phyloP scores from a whole-genome alignment of 2,329 filamentous ascomycete species.

The Colletotrichum kahawae region DNA sequence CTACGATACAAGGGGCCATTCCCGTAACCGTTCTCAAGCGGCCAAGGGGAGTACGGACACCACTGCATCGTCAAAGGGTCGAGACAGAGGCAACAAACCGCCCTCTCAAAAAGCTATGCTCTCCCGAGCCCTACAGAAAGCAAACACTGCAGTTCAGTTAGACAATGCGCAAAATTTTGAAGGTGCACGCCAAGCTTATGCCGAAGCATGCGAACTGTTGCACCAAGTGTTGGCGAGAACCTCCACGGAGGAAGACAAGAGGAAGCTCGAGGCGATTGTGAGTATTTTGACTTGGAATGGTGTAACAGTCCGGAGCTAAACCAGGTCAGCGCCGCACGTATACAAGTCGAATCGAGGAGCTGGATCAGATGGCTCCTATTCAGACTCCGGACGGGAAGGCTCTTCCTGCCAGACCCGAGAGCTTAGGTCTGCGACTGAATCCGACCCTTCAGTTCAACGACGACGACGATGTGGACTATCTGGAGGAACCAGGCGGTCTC shows the following conservation, averaged over 20 bases:
- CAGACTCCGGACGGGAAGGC: slow-evolving; percentile 68
- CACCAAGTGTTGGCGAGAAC: slow-evolving; percentile 88
- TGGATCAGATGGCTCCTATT: slow-evolving; percentile 72
- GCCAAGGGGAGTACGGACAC: slow-evolving; percentile 51
- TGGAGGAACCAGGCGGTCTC: slow-evolving; percentile 49
- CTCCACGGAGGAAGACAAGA: slow-evolving; percentile 82
- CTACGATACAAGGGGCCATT: slow-evolving; percentile 39
- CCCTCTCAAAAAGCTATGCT: slow-evolving; percentile 93
- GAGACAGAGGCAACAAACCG: slow-evolving; percentile 42
- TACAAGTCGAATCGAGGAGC: slow-evolving; percentile 84
- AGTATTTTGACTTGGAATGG: slow-evolving; percentile 42
- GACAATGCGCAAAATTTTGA: slow-evolving; percentile 97
- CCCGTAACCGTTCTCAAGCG: slow-evolving; percentile 49
- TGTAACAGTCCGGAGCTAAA: not conserved
- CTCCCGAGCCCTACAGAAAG: slow-evolving; percentile 92
- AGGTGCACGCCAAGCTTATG: slow-evolving; percentile 87
- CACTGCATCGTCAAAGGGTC: slow-evolving; percentile 37
- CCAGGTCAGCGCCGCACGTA: slow-evolving; percentile 79
- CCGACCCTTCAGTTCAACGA: slow-evolving; percentile 31
- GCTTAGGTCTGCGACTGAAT: slow-evolving; percentile 53
- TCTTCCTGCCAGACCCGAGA: slow-evolving; percentile 73
- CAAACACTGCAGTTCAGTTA: slow-evolving; percentile 91
- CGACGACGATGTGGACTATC: slow-evolving; percentile 47
- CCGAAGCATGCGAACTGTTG: slow-evolving; percentile 86
- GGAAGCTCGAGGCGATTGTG: slow-evolving; percentile 92